Evolutionary conservation across 2,329 filamentous ascomycete genomes (phyloP), one percentile per base, ranked within the genome.

Genomic region (Lachnellula suecica): DNA sequence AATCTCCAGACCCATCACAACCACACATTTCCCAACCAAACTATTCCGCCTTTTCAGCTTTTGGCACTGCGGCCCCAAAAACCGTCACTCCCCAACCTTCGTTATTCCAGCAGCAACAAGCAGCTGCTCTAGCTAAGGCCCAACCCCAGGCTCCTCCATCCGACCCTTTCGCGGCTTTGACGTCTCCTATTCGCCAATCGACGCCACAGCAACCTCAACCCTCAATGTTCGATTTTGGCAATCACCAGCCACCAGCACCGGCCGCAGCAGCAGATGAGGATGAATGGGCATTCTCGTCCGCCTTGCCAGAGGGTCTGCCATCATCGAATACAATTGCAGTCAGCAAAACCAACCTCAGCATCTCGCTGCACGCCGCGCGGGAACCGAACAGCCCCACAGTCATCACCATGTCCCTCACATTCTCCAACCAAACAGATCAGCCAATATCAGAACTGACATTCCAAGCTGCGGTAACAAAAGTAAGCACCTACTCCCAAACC

Each of bases 201-300:
- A 68, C 74, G 25, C 71, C 74, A 20, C 72, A 79, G 66, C 73
- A 80, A 42, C 79, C 80, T 57, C 78, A 77, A 61, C 77, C 84
- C 47, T 73, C 72, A 29, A 74, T 73, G 46, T 74, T 67, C 47
- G 60, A 71, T 49, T 71, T 70, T 58, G 68, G 67, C 57, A 68
- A 61, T 20, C 69, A 69, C 47, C 66, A 66, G 6, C 54, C 72
- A 41, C 62, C 71, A 31, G 43, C 67, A 4, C 54, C 58, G 51
- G 59, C 63, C 47, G 62, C 73, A 7, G 75, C 74, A 7, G 75
- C 74, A 46, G 83, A 89, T 42, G 93, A 97, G 46, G 93, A 97
- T 59, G 93, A 97, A 66, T 97, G 93, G 92, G 88, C 84, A 22
- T 97, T 97, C 69, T 84, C 89, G 3, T 97, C 93, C 0, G 87